Evolutionary conservation across 768 basidiomycete genomes (phyloP).

Genomic region (Boletus pseudopeckii): DNA sequence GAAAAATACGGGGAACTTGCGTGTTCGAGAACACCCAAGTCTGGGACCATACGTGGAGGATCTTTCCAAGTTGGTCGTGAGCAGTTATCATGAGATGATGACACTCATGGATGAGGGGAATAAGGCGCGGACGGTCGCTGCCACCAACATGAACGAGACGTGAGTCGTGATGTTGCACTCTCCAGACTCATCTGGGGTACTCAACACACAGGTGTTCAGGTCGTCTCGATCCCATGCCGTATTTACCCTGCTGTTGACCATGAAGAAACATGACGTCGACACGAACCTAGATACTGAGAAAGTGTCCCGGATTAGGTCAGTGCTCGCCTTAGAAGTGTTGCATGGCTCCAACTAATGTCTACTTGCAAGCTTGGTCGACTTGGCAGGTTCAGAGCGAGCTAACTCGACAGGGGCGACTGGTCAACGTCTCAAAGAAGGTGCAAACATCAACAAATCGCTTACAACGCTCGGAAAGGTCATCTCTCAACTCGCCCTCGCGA

Average conservation of each 20-base stretch:
- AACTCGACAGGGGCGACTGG: conserved; percentile 98
- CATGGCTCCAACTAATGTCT: conserved; percentile 9
- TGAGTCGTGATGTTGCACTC: conserved; percentile 36
- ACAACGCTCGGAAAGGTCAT: conserved; percentile 99
- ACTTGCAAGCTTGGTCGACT: conserved; percentile 73
- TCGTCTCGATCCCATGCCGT: conserved; percentile 98
- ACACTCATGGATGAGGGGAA: conserved; percentile 99
- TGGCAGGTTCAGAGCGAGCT: conserved; percentile 95
- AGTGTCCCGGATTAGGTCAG: conserved; percentile 93
- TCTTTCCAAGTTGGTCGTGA: conserved; percentile 88
- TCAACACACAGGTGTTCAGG: conserved; percentile 36
- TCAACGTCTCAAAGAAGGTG: conserved; percentile 93
- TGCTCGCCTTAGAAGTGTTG: background rate
- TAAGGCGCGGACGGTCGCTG: conserved; percentile 96
- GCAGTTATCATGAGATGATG: conserved; percentile 95
- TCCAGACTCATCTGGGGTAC: background rate
- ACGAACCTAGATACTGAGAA: conserved; percentile 95
- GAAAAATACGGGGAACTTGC: conserved; percentile 92
- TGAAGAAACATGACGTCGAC: conserved; percentile 80
- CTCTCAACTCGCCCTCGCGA: conserved; percentile 72
- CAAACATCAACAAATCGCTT: conserved; percentile 97
- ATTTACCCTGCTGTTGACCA: conserved; percentile 91
- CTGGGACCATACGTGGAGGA: conserved; percentile 98
- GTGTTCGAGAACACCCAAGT: conserved; percentile 96
- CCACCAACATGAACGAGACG: conserved; percentile 99